Percentiles rank a stretch among this genome's conserved stretches.
Conservation (phyloP, 345 rosid genomes). For the Corchorus olitorius region DNA sequence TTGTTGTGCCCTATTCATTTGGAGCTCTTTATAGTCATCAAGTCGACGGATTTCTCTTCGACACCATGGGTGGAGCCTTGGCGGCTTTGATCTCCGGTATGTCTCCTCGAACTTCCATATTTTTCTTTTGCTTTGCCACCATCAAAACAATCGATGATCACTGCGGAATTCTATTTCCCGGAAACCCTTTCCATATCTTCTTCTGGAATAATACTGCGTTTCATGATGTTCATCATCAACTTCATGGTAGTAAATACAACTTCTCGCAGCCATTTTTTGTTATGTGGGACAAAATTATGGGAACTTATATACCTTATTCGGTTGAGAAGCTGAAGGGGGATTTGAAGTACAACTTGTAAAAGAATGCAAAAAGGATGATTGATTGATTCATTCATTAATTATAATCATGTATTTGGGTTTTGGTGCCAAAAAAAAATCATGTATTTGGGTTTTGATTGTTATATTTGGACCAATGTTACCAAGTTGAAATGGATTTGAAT, state of each 20-base stretch:
- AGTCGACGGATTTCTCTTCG: constrained; percentile 61
- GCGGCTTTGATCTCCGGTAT: constrained; percentile 73
- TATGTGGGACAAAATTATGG: constrained; percentile 75
- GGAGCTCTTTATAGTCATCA: constrained; percentile 82
- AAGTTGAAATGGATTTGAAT: too few species aligned
- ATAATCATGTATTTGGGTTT: too few species aligned
- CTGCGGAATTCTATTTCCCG: constrained; percentile 78
- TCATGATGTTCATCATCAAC: constrained; percentile 88
- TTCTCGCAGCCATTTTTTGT: constrained; percentile 71
- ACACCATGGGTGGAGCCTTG: constrained; percentile 71
- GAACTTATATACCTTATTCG: constrained; percentile 82
- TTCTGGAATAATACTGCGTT: constrained; percentile 79
- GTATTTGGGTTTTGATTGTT: too few species aligned
- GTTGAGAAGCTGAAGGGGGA: constrained; percentile 74
- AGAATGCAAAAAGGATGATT: constrained; percentile 45
- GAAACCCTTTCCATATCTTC: constrained; percentile 67
- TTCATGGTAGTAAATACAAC: constrained; percentile 73
- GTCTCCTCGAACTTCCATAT: constrained; percentile 75
- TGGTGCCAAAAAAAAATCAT: too few species aligned
- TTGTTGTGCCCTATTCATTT: constrained; percentile 72
- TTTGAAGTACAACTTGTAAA: constrained; percentile 58
- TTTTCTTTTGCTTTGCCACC: constrained; percentile 81
- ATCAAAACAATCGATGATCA: constrained; percentile 80
- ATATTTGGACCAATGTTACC: too few species aligned
- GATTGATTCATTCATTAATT: constrained; percentile 8